A percentile compares a stretch with the other conserved stretches of the same genome.
Evolutionary conservation across 257 asterid species (phyloP).

Genomic region (Solanum dulcamara): DNA sequence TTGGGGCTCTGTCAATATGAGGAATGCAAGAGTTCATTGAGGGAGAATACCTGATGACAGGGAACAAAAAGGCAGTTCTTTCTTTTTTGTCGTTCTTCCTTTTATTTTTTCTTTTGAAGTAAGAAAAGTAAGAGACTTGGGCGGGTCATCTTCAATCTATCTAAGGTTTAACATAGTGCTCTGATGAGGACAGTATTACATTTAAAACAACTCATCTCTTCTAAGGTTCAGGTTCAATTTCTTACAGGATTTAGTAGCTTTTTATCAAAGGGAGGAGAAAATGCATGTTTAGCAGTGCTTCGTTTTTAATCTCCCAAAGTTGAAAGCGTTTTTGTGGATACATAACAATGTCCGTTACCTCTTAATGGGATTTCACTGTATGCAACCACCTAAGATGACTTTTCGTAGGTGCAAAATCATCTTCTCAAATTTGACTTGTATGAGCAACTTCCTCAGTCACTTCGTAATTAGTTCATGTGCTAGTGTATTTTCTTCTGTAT

Average conservation of each 20-base stretch:
- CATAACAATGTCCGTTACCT: not conserved
- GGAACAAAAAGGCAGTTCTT: not conserved
- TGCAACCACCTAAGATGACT: not conserved
- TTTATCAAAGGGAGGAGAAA: not conserved
- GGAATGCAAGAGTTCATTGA: not conserved
- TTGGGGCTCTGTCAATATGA: not conserved
- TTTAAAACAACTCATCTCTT: not conserved
- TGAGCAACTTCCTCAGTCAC: not conserved
- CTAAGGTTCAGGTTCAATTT: no score
- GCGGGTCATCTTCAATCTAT: not conserved
- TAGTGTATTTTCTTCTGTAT: not conserved
- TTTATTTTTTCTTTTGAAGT: not conserved
- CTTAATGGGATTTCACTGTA: not conserved
- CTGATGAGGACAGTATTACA: not conserved
- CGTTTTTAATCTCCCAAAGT: not conserved
- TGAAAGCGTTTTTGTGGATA: not conserved
- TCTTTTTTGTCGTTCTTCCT: not conserved
- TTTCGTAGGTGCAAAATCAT: not conserved
- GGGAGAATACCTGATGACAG: not conserved
- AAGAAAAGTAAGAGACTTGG: not conserved
- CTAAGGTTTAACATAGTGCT: not conserved
- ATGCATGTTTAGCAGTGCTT: not conserved
- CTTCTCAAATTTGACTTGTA: not conserved
- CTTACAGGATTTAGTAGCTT: not conserved
- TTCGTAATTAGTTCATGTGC: not conserved